phyloP scores from a whole-genome alignment of 495 filamentous ascomycete species.

The Apiosordaria backusii region DNA sequence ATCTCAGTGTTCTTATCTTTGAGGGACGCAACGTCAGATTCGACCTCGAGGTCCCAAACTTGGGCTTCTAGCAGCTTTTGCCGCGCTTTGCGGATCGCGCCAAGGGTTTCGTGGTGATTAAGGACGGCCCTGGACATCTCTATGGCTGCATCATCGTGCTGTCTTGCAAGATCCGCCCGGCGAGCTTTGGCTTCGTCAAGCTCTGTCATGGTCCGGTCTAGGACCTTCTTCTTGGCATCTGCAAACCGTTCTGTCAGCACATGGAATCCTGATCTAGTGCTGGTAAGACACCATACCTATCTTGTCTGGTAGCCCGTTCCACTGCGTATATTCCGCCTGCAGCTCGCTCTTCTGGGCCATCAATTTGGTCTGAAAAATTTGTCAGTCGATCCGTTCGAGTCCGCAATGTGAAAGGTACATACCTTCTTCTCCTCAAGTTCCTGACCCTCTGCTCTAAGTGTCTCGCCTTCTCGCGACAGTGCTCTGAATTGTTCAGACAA shows the following conservation, averaged over 20 bases:
- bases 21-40: conserved; percentile 68
- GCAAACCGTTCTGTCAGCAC: conserved; percentile 8
- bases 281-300: conserved; percentile 49
- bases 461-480: conserved; percentile 20
- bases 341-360: conserved; percentile 41
- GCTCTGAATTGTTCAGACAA: conserved; percentile 35
- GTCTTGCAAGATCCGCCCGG: conserved; percentile 27
- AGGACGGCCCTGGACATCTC: conserved; percentile 62
- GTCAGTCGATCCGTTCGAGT: conserved; percentile 24
- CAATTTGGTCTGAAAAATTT: conserved; percentile 30
- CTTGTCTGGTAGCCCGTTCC: conserved; percentile 63
- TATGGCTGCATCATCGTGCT: conserved; percentile 56
- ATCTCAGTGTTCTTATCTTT: conserved; percentile 59
- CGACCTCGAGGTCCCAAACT: conserved; percentile 69
- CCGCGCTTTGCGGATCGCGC: conserved; percentile 54
- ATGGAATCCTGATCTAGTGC: background rate
- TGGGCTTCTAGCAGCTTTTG: conserved; percentile 63
- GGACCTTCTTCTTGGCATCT: conserved; percentile 54
- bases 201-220: conserved; percentile 40
- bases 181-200: conserved; percentile 30
- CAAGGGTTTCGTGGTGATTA: conserved; percentile 55
- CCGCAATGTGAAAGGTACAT: conserved; percentile 14
- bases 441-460: conserved; percentile 1
- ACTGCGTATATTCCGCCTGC: conserved; percentile 62
- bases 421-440: conserved; percentile 30